phyloP scores from a whole-genome alignment of 768 basidiomycete genomes.

The Boletellus emodensis region DNA sequence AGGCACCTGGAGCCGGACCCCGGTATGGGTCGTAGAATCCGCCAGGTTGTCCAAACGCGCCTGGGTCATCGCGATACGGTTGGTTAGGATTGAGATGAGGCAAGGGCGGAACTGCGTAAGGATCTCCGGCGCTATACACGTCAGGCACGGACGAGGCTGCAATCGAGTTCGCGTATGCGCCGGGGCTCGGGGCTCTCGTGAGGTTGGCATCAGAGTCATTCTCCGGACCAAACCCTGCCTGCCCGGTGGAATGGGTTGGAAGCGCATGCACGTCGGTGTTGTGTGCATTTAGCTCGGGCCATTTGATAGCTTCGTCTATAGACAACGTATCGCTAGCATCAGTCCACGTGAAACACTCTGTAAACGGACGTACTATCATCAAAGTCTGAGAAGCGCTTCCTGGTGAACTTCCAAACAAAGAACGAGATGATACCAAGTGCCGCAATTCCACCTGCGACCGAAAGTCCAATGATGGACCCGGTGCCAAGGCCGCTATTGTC shows the following conservation, averaged over 20 bases:
- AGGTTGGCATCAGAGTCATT: slow-evolving; percentile 57
- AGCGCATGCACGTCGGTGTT: slow-evolving; percentile 55
- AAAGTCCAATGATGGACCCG: slow-evolving; percentile 75
- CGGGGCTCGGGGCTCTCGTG: slow-evolving; percentile 45
- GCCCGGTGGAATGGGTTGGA: slow-evolving; percentile 65
- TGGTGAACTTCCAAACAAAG: slow-evolving; percentile 82
- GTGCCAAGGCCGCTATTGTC: slow-evolving; percentile 45
- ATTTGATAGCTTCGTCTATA: slow-evolving; percentile 81
- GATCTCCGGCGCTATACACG: slow-evolving; percentile 45
- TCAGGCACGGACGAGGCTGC: slow-evolving; percentile 44
- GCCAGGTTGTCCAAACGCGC: slow-evolving; percentile 32
- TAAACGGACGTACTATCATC: slow-evolving; percentile 64
- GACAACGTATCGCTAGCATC: neutral
- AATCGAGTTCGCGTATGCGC: slow-evolving; percentile 45
- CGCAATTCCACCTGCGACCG: slow-evolving; percentile 77
- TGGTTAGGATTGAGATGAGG: slow-evolving; percentile 76
- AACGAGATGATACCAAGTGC: slow-evolving; percentile 68
- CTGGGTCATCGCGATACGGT: slow-evolving; percentile 74
- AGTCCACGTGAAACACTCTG: slow-evolving; percentile 7
- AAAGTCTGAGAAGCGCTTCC: slow-evolving; percentile 71
- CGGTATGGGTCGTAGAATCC: slow-evolving; percentile 79
- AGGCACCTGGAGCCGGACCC: slow-evolving; percentile 66
- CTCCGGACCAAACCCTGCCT: slow-evolving; percentile 60
- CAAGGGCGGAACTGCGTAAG: slow-evolving; percentile 79
- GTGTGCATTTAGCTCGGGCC: slow-evolving; percentile 82